Evolutionary conservation across 2,329 filamentous ascomycete genomes (phyloP).

Genomic region (Daldinia sp.): DNA sequence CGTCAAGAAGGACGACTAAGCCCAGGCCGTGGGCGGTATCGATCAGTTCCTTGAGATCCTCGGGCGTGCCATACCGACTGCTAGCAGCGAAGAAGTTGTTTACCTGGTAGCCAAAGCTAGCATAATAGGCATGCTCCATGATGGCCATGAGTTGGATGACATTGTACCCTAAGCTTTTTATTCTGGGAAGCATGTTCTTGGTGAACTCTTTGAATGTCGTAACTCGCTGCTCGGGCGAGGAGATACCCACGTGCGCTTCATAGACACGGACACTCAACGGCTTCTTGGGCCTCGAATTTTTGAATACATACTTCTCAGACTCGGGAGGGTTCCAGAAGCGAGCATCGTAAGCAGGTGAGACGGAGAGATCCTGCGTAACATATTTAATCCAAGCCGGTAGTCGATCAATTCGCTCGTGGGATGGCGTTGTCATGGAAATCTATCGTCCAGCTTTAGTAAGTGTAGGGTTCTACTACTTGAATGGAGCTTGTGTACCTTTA

Average conservation of each 20-base stretch:
- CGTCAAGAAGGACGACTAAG: slow-evolving; percentile 89
- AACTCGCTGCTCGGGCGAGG: slow-evolving; percentile 87
- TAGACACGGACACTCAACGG: slow-evolving; percentile 91
- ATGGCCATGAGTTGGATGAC: slow-evolving; percentile 98
- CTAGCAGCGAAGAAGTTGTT: slow-evolving; percentile 99
- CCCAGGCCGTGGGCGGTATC: slow-evolving; percentile 94
- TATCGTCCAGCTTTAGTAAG: slow-evolving; percentile 53
- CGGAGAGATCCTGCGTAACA: slow-evolving; percentile 89
- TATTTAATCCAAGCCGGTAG: slow-evolving; percentile 97
- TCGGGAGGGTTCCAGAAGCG: slow-evolving; percentile 95
- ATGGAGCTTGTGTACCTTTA: slow-evolving; percentile 75
- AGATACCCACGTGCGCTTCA: slow-evolving; percentile 98
- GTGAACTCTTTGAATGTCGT: slow-evolving; percentile 99
- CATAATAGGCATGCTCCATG: slow-evolving; percentile 99
- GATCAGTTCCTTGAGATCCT: slow-evolving; percentile 95
- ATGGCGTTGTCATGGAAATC: slow-evolving; percentile 86
- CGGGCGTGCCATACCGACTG: slow-evolving; percentile 91
- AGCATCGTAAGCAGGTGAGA: slow-evolving; percentile 94
- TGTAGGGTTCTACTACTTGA: slow-evolving; percentile 8
- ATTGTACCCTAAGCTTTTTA: slow-evolving; percentile 92
- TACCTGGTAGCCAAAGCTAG: slow-evolving; percentile 98
- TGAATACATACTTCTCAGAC: slow-evolving; percentile 83
- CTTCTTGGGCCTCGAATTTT: slow-evolving; percentile 84
- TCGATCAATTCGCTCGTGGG: slow-evolving; percentile 84
- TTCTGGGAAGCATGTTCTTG: slow-evolving; percentile 88